phyloP scores from a whole-genome alignment of 345 rosid species.

The Citrus maxima region DNA sequence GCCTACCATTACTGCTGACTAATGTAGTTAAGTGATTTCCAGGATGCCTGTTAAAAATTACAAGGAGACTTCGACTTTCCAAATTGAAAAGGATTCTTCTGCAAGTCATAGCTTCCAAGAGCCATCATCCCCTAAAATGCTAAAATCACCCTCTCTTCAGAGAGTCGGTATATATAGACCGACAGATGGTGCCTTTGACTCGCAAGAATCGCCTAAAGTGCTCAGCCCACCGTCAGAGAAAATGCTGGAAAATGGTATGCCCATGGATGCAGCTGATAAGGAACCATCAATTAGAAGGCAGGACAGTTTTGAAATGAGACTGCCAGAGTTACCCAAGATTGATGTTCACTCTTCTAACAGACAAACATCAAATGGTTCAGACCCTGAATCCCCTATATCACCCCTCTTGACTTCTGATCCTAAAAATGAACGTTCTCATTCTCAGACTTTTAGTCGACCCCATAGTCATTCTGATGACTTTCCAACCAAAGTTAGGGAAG shows the following conservation, averaged over 20 bases:
- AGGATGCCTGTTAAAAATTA: slow-evolving; percentile 89
- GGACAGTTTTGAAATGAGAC: slow-evolving; percentile 95
- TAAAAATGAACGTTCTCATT: slow-evolving; percentile 91
- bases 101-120: slow-evolving; percentile 83
- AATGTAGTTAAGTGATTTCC: slow-evolving; percentile 25
- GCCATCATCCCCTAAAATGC: slow-evolving; percentile 79
- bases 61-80: slow-evolving; percentile 64
- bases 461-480: slow-evolving; percentile 76
- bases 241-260: slow-evolving; percentile 65
- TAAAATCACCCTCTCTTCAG: slow-evolving; percentile 95
- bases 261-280: slow-evolving; percentile 60
- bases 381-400: slow-evolving; percentile 98
- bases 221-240: slow-evolving; percentile 77
- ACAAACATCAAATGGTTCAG: slow-evolving; percentile 77
- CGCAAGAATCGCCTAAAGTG: slow-evolving; percentile 68
- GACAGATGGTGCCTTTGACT: slow-evolving; percentile 52
- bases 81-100: slow-evolving; percentile 88
- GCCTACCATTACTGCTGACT: not conserved
- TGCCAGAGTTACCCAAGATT: slow-evolving; percentile 91
- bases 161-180: slow-evolving; percentile 56
- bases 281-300: slow-evolving; percentile 94
- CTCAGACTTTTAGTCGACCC: slow-evolving; percentile 96
- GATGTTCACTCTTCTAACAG: slow-evolving; percentile 68
- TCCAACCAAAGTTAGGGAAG: slow-evolving; percentile 44
- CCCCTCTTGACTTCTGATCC: slow-evolving; percentile 96